Percentiles rank a stretch among this genome's conserved stretches.
phyloP scores from a whole-genome alignment of 371 early-diverging fungal genomes.

The Mucor circinelloides region DNA sequence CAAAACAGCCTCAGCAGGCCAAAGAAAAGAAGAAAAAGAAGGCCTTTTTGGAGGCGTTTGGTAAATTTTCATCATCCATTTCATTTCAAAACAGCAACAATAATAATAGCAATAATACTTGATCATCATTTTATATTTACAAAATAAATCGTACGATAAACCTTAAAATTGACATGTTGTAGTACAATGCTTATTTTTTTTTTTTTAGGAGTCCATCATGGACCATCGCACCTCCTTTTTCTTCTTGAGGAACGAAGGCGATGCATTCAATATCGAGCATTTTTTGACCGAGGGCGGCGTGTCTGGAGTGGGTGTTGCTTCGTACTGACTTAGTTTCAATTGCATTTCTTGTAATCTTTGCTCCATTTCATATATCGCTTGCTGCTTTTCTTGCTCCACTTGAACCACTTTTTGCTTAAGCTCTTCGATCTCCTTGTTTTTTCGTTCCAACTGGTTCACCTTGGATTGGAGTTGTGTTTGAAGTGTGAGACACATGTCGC shows the following conservation, averaged over 20 bases:
- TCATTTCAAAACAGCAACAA: conserved; percentile 16
- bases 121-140: background rate
- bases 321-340: background rate
- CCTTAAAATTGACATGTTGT: background rate
- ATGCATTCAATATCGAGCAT: background rate
- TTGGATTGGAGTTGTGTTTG: conserved; percentile 27
- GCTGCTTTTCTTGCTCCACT: conserved; percentile 31
- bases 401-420: conserved; percentile 24
- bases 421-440: conserved; percentile 32
- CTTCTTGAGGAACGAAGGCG: background rate
- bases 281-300: background rate
- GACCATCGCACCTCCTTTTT: conserved; percentile 24
- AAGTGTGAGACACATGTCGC: conserved; percentile 20
- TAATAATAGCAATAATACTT: background rate
- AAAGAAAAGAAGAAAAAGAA: conserved; percentile 42
- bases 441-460: conserved; percentile 25
- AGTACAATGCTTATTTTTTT: background rate
- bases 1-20: background rate
- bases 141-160: conserved; percentile 3
- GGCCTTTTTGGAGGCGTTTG: conserved; percentile 41
- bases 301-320: background rate
- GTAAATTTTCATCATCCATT: conserved; percentile 40
- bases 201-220: background rate
- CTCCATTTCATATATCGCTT: conserved; percentile 18
- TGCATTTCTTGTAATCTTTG: conserved; percentile 17